Evolutionary conservation across 176 grass and related monocot genomes (phyloP).

Genomic region (Carex cristatella): DNA sequence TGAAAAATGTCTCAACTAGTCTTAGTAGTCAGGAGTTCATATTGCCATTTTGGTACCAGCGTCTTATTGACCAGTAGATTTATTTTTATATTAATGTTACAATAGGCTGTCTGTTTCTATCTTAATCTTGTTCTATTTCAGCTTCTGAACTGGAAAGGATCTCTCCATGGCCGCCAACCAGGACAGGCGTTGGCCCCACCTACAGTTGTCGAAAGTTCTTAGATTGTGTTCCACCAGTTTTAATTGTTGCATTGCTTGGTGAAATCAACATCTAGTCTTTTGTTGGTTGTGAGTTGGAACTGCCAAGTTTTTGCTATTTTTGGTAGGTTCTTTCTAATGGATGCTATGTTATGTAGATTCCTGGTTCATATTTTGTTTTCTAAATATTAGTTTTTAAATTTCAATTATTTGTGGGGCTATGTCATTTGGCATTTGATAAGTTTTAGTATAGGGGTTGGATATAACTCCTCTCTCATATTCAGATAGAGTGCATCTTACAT

Average conservation of each 20-base stretch:
- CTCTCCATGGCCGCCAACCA: not conserved
- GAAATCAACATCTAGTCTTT: not conserved
- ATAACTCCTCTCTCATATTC: no score
- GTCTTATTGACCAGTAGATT: not conserved
- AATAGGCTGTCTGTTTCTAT: not conserved
- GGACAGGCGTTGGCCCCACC: constrained; percentile 1
- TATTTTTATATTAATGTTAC: not conserved
- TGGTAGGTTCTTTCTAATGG: not conserved
- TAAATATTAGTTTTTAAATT: not conserved
- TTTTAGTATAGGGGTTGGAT: no score
- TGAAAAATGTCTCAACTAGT: not conserved
- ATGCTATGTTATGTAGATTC: constrained; percentile 1
- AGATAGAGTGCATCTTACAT: no score
- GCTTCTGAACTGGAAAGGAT: constrained; percentile 18
- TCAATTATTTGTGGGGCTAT: not conserved
- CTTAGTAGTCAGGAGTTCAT: not conserved
- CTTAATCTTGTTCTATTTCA: not conserved
- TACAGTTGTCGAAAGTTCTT: not conserved
- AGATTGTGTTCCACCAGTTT: not conserved
- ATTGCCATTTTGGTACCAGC: not conserved
- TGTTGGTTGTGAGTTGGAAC: not conserved
- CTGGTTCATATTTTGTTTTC: not conserved
- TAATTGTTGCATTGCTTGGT: not conserved
- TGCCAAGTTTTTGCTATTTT: not conserved
- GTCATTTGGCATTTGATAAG: no score